Evolutionary conservation across 2,329 filamentous ascomycete genomes (phyloP).

Genomic region (Talaromyces pinophilus): DNA sequence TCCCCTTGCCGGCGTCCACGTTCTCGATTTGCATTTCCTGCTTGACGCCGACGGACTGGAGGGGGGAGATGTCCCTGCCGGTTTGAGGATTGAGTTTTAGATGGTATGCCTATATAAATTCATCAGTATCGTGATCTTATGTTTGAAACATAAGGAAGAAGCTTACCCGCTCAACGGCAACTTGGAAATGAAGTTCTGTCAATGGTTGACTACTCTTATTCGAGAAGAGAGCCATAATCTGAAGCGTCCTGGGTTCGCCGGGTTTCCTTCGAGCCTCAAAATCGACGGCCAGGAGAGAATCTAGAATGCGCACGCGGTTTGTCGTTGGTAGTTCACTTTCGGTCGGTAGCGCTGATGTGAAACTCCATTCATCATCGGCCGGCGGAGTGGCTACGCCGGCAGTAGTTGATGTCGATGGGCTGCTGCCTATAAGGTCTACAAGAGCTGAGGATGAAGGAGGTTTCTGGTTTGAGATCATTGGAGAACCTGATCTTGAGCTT

Average conservation of each 20-base stretch:
- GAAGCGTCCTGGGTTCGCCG: constrained; percentile 59
- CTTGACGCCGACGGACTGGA: constrained; percentile 73
- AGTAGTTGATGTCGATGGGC: constrained; percentile 23
- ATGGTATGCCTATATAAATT: constrained; percentile 65
- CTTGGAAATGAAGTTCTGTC: constrained; percentile 80
- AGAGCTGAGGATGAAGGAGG: constrained; percentile 24
- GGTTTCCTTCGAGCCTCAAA: constrained; percentile 66
- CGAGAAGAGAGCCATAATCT: constrained; percentile 76
- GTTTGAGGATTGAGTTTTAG: constrained; percentile 83
- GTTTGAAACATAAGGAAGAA: neutral
- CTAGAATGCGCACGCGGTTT: constrained; percentile 67
- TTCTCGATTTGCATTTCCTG: constrained; percentile 79
- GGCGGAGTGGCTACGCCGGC: constrained; percentile 26
- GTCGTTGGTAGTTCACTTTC: constrained; percentile 59
- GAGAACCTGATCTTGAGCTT: constrained; percentile 51
- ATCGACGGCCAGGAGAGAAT: constrained; percentile 69
- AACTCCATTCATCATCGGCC: constrained; percentile 87
- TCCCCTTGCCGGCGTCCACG: constrained; percentile 71
- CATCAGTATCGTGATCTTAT: neutral
- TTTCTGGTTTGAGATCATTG: constrained; percentile 34
- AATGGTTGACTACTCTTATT: constrained; percentile 74
- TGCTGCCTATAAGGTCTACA: constrained; percentile 20
- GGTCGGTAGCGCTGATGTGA: constrained; percentile 77
- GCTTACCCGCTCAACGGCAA: constrained; percentile 87
- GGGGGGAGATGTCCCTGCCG: constrained; percentile 70